These are phyloP conservation scores for Syzygium syzygioides DNA, from an alignment of 441 rosid species.

Conservation along the genomic window DNA sequence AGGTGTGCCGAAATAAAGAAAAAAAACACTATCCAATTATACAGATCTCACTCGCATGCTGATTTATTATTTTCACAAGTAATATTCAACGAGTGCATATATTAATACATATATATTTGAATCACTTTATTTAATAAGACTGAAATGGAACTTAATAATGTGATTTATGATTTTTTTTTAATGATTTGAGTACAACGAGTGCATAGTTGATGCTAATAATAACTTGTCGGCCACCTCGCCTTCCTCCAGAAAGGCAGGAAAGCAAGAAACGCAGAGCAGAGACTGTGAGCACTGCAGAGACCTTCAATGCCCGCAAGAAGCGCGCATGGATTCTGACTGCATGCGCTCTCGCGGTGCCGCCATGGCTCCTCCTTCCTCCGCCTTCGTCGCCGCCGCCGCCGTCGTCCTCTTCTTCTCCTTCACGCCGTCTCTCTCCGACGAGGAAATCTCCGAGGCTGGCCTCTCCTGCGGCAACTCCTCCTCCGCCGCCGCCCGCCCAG, in stretches of 20 bases:
- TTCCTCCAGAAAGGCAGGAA: neutral
- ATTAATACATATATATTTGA: accelerated
- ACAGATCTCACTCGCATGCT: accelerated
- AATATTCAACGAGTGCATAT: neutral
- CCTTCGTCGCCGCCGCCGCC: neutral
- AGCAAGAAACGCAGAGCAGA: neutral
- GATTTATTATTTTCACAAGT: neutral
- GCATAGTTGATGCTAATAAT: neutral
- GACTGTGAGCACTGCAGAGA: neutral
- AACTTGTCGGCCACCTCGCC: neutral
- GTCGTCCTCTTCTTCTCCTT: neutral
- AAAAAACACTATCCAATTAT: neutral
- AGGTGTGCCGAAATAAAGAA: no score
- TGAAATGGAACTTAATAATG: no score
- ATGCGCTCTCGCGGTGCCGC: neutral
- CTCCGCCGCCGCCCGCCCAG: neutral
- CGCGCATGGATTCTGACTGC: neutral
- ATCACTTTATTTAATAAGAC: neutral
- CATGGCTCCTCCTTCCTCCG: neutral
- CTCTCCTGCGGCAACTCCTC: slow-evolving; percentile 45
- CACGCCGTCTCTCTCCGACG: slow-evolving; percentile 28
- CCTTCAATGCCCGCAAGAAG: neutral
- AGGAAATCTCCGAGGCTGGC: slow-evolving; percentile 38
- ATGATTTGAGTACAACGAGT: no score
- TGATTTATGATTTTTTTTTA: no score